phyloP scores from a whole-genome alignment of 768 basidiomycete species.

The Guyanaporus albipodus region DNA sequence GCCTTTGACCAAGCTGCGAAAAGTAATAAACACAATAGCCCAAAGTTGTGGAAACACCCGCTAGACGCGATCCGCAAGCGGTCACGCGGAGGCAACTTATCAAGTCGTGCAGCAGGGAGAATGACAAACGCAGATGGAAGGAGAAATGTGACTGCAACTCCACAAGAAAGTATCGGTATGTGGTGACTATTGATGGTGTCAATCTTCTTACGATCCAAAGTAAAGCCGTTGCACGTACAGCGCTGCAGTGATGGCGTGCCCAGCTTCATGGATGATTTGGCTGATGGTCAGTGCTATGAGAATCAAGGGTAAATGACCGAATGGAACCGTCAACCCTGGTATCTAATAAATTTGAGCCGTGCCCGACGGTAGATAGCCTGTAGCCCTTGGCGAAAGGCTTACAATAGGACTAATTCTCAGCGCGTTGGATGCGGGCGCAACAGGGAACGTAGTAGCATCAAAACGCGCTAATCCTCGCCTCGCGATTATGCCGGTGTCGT shows the following conservation, averaged over 20 bases:
- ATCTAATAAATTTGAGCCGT: conserved; percentile 44
- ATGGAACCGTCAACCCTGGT: conserved; percentile 77
- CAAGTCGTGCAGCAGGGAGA: conserved; percentile 43
- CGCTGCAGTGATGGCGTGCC: conserved; percentile 75
- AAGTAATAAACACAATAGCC: conserved; percentile 50
- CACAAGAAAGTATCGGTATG: conserved; percentile 58
- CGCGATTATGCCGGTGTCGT: conserved; percentile 6
- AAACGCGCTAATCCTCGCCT: conserved; percentile 14
- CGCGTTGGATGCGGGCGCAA: neutral
- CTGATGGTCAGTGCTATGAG: conserved; percentile 55
- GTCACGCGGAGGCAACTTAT: conserved; percentile 36
- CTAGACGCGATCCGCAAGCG: conserved; percentile 64
- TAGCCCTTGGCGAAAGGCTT: conserved; percentile 10
- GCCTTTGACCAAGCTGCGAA: conserved; percentile 33
- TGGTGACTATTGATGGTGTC: conserved; percentile 46
- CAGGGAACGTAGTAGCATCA: neutral
- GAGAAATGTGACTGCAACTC: conserved; percentile 55
- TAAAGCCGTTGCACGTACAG: conserved; percentile 43
- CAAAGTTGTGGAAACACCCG: conserved; percentile 76
- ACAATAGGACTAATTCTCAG: conserved; percentile 30
- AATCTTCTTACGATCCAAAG: neutral
- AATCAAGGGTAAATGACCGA: conserved; percentile 66
- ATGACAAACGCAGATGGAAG: conserved; percentile 76
- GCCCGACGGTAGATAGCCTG: neutral
- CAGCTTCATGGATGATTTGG: conserved; percentile 76